Evolutionary conservation across 208 protist genomes (phyloP).

Genomic region (Sergeia podlipaevii): DNA sequence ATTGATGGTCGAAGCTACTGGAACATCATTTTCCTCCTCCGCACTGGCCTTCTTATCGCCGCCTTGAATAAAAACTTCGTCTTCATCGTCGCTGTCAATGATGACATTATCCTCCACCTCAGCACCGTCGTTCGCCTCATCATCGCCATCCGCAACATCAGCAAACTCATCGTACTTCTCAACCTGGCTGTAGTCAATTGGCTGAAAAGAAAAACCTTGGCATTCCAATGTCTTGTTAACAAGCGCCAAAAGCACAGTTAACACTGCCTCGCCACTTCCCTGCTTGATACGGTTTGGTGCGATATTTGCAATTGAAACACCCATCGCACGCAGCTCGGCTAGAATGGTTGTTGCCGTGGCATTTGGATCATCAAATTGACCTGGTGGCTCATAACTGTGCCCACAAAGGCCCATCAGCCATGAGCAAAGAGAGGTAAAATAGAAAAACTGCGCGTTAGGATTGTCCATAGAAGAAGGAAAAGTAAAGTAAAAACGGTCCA

Average conservation of each 20-base stretch:
- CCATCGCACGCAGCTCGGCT: constrained; percentile 68
- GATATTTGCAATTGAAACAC: constrained; percentile 64
- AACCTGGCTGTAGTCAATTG: constrained; percentile 73
- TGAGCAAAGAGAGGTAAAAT: constrained; percentile 85
- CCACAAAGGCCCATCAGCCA: constrained; percentile 86
- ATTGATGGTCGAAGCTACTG: constrained; percentile 59
- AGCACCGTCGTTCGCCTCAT: constrained; percentile 41
- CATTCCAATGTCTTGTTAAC: constrained; percentile 66
- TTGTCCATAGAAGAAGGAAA: constrained; percentile 79
- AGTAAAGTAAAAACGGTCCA: constrained; percentile 77
- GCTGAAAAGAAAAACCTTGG: constrained; percentile 48
- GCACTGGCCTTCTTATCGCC: constrained; percentile 29
- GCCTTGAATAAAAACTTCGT: constrained; percentile 62
- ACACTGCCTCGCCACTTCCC: constrained; percentile 79
- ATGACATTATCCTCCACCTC: constrained; percentile 84
- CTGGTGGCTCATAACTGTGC: constrained; percentile 63
- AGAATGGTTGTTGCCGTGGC: constrained; percentile 82
- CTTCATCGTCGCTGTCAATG: constrained; percentile 86
- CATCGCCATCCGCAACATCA: constrained; percentile 65
- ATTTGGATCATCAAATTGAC: constrained; percentile 90
- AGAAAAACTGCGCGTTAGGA: constrained; percentile 87
- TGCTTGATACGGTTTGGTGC: constrained; percentile 82
- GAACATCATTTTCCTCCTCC: constrained; percentile 35
- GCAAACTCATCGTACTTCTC: constrained; percentile 80
- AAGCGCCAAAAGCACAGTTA: constrained; percentile 65